A percentile compares a stretch with the other conserved stretches of the same genome.
phyloP scores from a whole-genome alignment of 192 early-diverging fungal genomes.

The Gryganskiella cystojenkinii region DNA sequence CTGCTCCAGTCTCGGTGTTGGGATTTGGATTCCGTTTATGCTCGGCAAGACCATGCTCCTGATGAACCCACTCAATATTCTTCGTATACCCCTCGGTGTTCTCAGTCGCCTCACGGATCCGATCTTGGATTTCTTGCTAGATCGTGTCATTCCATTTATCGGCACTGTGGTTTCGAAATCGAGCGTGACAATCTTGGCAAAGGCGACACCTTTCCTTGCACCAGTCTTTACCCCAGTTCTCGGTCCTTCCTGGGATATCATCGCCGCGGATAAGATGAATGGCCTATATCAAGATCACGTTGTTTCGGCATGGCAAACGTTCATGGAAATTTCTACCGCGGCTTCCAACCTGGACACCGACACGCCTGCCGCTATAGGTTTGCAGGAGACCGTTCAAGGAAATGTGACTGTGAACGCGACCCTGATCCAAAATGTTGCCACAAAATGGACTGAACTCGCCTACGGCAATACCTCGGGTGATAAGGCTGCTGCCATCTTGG shows the following conservation, averaged over 20 bases:
- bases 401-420: not conserved
- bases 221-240: constrained; percentile 1
- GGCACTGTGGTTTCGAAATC: not conserved
- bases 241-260: not conserved
- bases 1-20: constrained; percentile 76
- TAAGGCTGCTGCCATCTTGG: constrained; percentile 61
- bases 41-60: constrained; percentile 66
- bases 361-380: not conserved
- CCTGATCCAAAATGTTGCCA: constrained; percentile 9
- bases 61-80: constrained; percentile 30
- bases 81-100: constrained; percentile 11
- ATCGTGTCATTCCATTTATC: constrained; percentile 19
- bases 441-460: constrained; percentile 60
- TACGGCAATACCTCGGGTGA: constrained; percentile 65
- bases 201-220: not conserved
- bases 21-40: constrained; percentile 84
- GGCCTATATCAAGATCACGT: constrained; percentile 10
- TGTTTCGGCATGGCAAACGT: constrained; percentile 15
- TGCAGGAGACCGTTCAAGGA: not conserved
- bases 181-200: not conserved
- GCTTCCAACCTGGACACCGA: not conserved
- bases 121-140: constrained; percentile 34
- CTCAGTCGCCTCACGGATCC: constrained; percentile 40
- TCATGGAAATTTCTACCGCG: constrained; percentile 3
- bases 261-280: not conserved